Conservation (phyloP, 768 basidiomycete species). For the Pholiota microspora region DNA sequence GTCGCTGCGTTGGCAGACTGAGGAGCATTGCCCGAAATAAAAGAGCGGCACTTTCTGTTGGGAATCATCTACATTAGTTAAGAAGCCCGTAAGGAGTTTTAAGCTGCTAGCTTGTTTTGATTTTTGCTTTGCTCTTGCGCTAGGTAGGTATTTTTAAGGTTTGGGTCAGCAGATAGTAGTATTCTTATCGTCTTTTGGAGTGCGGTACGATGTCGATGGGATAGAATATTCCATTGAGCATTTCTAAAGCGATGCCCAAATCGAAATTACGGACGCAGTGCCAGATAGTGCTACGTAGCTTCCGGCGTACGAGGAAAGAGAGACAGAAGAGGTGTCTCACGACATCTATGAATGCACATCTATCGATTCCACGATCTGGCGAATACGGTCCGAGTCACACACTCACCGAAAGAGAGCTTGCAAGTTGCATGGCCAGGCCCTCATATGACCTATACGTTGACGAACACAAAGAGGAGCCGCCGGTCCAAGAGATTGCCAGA, state of each 20-base stretch:
- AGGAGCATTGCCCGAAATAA: constrained; percentile 9
- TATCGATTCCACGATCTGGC: neutral
- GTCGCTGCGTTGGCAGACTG: neutral
- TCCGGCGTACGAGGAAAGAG: neutral
- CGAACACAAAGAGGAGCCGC: neutral
- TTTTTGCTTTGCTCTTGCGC: neutral
- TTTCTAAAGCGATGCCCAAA: neutral
- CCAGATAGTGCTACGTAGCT: neutral
- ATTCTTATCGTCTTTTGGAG: neutral
- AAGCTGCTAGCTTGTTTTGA: neutral
- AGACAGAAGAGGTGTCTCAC: neutral
- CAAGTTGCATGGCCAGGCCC: neutral
- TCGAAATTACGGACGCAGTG: neutral
- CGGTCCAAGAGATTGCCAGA: neutral
- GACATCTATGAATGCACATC: neutral
- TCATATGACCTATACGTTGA: neutral
- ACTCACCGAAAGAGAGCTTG: too few species aligned
- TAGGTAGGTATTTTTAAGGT: neutral
- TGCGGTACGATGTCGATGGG: neutral
- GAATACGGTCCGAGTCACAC: constrained; percentile 4
- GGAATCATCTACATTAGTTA: neutral
- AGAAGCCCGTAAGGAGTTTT: constrained; percentile 6
- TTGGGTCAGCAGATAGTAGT: constrained; percentile 1
- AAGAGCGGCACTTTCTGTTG: constrained; percentile 3
- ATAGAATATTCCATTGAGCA: constrained; percentile 2